Conservation (phyloP, 2,329 filamentous ascomycete genomes). For the Paecilomyces sp. region DNA sequence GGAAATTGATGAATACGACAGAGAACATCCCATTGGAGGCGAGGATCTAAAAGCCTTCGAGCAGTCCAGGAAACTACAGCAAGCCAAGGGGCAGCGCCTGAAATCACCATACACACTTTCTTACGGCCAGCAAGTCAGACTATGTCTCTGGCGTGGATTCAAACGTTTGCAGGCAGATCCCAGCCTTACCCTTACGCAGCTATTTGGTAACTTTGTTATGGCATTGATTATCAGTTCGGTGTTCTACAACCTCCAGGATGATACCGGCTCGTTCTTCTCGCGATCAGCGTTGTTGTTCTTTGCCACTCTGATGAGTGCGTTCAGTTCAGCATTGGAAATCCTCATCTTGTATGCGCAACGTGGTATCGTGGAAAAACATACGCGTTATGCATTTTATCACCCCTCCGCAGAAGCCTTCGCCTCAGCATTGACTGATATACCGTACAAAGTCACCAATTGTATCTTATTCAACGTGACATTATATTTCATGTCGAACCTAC, state of each 20-base stretch:
- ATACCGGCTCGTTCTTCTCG: constrained; percentile 68
- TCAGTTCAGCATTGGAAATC: constrained; percentile 74
- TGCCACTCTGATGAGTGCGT: constrained; percentile 78
- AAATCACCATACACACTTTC: constrained; percentile 80
- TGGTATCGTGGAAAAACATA: constrained; percentile 86
- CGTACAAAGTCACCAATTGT: constrained; percentile 69
- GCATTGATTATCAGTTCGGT: constrained; percentile 71
- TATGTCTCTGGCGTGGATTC: constrained; percentile 78
- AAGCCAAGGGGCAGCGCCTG: constrained; percentile 45
- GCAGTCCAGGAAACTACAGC: constrained; percentile 35
- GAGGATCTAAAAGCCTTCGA: constrained; percentile 33
- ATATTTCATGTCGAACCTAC: constrained; percentile 82
- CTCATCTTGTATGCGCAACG: constrained; percentile 81
- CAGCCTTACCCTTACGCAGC: constrained; percentile 60
- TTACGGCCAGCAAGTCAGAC: constrained; percentile 63
- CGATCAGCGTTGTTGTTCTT: constrained; percentile 81
- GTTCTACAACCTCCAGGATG: constrained; percentile 65
- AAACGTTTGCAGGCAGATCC: constrained; percentile 70
- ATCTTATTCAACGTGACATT: constrained; percentile 71
- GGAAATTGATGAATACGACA: constrained; percentile 40
- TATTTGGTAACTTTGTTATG: constrained; percentile 65
- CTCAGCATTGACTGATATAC: constrained; percentile 80
- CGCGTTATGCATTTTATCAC: constrained; percentile 80
- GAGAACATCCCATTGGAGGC: constrained; percentile 36
- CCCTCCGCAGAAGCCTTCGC: constrained; percentile 81